phyloP scores from a whole-genome alignment of 495 filamentous ascomycete species.

The Apiosordaria backusii region DNA sequence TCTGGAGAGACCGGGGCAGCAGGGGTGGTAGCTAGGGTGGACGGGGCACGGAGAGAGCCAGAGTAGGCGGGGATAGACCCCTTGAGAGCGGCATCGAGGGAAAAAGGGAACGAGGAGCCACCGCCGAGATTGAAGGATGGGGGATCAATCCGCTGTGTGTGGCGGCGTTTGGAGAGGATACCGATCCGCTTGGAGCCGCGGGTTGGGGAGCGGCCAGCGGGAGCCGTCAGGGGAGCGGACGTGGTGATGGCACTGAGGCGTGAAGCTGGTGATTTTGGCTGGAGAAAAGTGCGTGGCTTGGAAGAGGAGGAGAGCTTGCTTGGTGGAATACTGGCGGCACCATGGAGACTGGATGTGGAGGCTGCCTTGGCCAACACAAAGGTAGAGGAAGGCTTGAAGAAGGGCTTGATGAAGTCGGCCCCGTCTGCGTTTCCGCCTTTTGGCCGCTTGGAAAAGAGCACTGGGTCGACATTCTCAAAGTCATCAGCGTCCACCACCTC shows the following conservation, averaged over 20 bases:
- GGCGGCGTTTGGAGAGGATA: constrained; percentile 58
- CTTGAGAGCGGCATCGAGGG: constrained; percentile 71
- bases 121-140: constrained; percentile 41
- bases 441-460: constrained; percentile 60
- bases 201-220: constrained; percentile 60
- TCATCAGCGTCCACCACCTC: constrained; percentile 53
- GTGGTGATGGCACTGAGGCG: constrained; percentile 38
- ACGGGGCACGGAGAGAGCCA: constrained; percentile 27
- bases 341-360: constrained; percentile 29
- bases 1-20: not conserved
- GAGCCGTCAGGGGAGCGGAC: constrained; percentile 48
- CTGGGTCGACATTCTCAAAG: constrained; percentile 78
- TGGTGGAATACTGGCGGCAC: constrained; percentile 25
- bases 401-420: constrained; percentile 44
- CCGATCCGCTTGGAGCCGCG: constrained; percentile 57
- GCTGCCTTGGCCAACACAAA: constrained; percentile 44
- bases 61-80: constrained; percentile 60
- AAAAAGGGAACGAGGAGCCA: constrained; percentile 56
- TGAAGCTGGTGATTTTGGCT: constrained; percentile 45
- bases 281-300: constrained; percentile 39
- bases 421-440: constrained; percentile 55
- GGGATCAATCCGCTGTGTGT: constrained; percentile 58
- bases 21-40: not conserved
- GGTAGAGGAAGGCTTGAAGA: constrained; percentile 44
- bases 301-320: constrained; percentile 36